Evolutionary conservation across 2,329 filamentous ascomycete genomes (phyloP).

Genomic region (Alternaria arbusti): DNA sequence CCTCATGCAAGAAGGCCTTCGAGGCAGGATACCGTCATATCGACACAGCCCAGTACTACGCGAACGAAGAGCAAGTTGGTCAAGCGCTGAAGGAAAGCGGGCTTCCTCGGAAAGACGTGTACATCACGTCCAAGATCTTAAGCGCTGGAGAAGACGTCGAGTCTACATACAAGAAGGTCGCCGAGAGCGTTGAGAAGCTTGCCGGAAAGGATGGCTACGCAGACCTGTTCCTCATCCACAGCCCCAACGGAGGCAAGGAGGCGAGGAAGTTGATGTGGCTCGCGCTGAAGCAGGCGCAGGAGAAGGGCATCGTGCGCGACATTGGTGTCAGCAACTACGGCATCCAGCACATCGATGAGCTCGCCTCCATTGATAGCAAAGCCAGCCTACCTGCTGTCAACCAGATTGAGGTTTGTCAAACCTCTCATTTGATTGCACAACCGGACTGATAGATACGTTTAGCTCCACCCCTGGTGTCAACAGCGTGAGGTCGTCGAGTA

Average conservation of each 20-base stretch:
- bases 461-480: constrained; percentile 77
- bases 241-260: constrained; percentile 61
- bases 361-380: constrained; percentile 66
- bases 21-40: constrained; percentile 67
- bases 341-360: constrained; percentile 70
- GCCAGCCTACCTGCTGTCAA: constrained; percentile 75
- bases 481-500: constrained; percentile 66
- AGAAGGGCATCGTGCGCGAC: constrained; percentile 65
- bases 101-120: constrained; percentile 65
- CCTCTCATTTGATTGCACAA: no score
- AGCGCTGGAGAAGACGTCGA: constrained; percentile 61
- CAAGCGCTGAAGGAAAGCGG: constrained; percentile 65
- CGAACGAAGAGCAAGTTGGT: constrained; percentile 72
- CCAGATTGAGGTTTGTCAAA: constrained; percentile 69
- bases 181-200: constrained; percentile 69
- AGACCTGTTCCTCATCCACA: constrained; percentile 75
- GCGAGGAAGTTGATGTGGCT: constrained; percentile 69
- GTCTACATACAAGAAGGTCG: constrained; percentile 63
- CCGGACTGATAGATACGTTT: constrained; percentile 4
- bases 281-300: constrained; percentile 67
- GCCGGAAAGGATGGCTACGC: constrained; percentile 65
- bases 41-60: constrained; percentile 73
- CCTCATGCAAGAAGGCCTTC: constrained; percentile 66
- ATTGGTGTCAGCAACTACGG: constrained; percentile 79
- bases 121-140: constrained; percentile 74